phyloP scores from a whole-genome alignment of 2,329 filamentous ascomycete species.

The Arthrobotrys iridis region DNA sequence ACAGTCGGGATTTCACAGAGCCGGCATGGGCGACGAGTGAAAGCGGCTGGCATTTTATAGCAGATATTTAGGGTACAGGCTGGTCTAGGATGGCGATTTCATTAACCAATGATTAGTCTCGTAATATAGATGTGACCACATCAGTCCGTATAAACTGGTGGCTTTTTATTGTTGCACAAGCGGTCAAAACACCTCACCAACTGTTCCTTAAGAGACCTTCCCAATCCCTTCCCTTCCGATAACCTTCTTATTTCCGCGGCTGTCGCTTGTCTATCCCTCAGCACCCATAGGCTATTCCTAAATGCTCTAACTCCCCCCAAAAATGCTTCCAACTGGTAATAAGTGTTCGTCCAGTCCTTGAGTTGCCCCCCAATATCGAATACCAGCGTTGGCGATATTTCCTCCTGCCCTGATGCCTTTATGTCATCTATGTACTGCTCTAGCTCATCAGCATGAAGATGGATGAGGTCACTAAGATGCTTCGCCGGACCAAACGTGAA shows the following conservation, averaged over 20 bases:
- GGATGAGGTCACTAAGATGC: constrained; percentile 7
- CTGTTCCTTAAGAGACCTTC: neutral
- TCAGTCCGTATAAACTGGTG: neutral
- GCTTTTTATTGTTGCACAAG: neutral
- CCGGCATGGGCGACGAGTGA: neutral
- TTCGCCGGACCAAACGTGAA: neutral
- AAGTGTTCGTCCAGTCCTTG: constrained; percentile 8
- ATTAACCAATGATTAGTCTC: too few relatives aligned
- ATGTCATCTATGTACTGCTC: constrained; percentile 9
- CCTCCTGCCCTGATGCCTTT: neutral
- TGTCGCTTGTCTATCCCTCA: neutral
- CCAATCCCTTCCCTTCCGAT: constrained; percentile 6
- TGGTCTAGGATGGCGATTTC: too few relatives aligned
- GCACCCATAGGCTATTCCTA: constrained; percentile 7
- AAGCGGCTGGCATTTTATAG: neutral
- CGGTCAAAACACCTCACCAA: constrained; percentile 10
- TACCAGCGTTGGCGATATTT: neutral
- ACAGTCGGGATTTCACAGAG: neutral
- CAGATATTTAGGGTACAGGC: neutral
- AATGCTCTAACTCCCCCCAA: constrained; percentile 14
- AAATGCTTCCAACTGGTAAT: constrained; percentile 11
- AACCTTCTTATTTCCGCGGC: constrained; percentile 6
- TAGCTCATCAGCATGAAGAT: constrained; percentile 1
- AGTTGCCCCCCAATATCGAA: neutral
- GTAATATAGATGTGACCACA: neutral